These are phyloP conservation scores for Sphaerulina musiva DNA, from an alignment of 2,329 filamentous ascomycete genomes.

Conservation along the genomic window DNA sequence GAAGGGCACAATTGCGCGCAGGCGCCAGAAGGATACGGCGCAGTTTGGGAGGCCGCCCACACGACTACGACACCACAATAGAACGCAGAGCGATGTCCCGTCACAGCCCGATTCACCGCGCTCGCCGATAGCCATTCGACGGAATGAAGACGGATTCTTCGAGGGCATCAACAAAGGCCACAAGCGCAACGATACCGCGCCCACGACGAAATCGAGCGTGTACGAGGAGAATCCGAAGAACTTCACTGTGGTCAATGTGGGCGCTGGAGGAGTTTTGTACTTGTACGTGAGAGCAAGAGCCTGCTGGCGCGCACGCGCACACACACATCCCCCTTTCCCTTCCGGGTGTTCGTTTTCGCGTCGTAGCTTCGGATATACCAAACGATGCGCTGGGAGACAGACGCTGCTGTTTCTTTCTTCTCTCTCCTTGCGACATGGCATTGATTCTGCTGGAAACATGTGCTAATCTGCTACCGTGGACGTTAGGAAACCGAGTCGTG, in stretches of 20 bases:
- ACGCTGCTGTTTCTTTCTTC: too few relatives aligned
- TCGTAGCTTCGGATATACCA: too few relatives aligned
- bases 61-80: slow-evolving; percentile 14
- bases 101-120: slow-evolving; percentile 6
- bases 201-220: slow-evolving; percentile 18
- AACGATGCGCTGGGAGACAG: too few relatives aligned
- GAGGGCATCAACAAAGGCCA: slow-evolving; percentile 12
- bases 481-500: slow-evolving; percentile 33
- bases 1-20: slow-evolving; percentile 21
- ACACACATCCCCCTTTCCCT: neutral
- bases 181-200: slow-evolving; percentile 17
- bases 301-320: neutral
- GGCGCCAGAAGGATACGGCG: slow-evolving; percentile 22
- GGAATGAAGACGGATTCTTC: slow-evolving; percentile 18
- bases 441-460: neutral
- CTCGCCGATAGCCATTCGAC: slow-evolving; percentile 17
- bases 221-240: slow-evolving; percentile 31
- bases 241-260: slow-evolving; percentile 45
- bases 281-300: neutral
- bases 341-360: too few relatives aligned
- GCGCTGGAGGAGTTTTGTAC: slow-evolving; percentile 44
- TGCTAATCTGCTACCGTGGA: slow-evolving; percentile 20
- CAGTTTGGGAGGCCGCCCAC: slow-evolving; percentile 18
- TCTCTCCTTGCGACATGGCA: neutral
- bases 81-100: slow-evolving; percentile 10